Base-by-base conservation (phyloP, 169 alveolate genomes). In the Eimeria falciformis region DNA sequence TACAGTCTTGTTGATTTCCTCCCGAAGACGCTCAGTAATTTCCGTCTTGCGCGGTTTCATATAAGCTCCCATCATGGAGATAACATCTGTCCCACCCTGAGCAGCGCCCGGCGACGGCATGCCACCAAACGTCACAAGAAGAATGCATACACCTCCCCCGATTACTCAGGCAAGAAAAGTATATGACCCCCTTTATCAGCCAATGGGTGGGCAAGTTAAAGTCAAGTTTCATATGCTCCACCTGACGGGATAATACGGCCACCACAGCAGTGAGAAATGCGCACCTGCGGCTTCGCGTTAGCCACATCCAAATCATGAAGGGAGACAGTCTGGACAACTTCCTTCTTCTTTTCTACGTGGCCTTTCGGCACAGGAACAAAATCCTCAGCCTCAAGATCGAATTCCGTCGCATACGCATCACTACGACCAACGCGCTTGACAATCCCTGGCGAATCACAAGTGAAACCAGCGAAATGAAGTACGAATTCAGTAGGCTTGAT, bases 351-450 rank as follows among this genome's bases (percentile, higher is more conserved):
- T 93, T 98, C 99, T n/a, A 99, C 99, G 79, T 99, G 99, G 58
- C 99, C 99, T 94, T 99, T 99, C 6, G 99, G 99, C 71, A 99
- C 96, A 21, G 99, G 99, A 37, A 99, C 99, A 93, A 98, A 99
- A 47, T 99, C 99, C 96, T 99, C 99, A 43, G 99, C 99, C 95
- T 99, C 99, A 43, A 99, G 97, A 93, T 99, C 99, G 95, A 97
- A 98, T 93, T 99, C 99, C 37, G 99, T 98, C 23, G 99, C 99
- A 93, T 97, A 98, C n/a, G 98, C 97, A 94, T 99, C 99, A 83
- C 99, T 97, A 91, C 99, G 95, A 27, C 99, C 99, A 56, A 98
- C 99, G 95, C 99, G 97, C 94, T 98, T 98, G 23, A 98, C 99
- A 66, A 96, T 97, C 21, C 99, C 99, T 90, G 85, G 37, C 75